Conservation (phyloP, 352 stramenopile genomes). For the Phytophthora syringae region DNA sequence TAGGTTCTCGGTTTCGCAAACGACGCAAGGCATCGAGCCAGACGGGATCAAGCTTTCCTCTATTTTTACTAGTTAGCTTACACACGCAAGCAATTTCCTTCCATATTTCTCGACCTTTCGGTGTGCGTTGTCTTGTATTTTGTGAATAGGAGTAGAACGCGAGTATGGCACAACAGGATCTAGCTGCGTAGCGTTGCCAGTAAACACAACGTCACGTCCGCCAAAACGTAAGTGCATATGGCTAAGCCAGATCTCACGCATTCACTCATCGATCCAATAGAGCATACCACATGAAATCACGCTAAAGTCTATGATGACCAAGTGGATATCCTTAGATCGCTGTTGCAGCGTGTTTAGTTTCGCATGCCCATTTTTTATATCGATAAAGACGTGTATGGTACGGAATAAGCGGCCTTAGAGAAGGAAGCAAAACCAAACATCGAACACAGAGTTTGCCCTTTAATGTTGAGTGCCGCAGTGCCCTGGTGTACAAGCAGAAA, state of each 20-base stretch:
- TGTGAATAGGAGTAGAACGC: no score
- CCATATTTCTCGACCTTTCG: slow-evolving; percentile 4
- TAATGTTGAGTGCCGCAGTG: slow-evolving; percentile 12
- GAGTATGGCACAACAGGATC: no score
- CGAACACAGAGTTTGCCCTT: background rate
- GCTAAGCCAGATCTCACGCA: slow-evolving; percentile 10
- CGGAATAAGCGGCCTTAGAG: slow-evolving; percentile 6
- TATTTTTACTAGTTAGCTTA: background rate
- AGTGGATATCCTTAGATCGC: background rate
- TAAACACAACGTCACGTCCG: slow-evolving; percentile 6
- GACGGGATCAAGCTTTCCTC: background rate
- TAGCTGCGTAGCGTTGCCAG: background rate
- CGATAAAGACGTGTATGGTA: background rate
- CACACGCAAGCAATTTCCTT: background rate
- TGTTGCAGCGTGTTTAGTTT: slow-evolving; percentile 10
- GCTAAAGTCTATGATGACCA: slow-evolving; percentile 16
- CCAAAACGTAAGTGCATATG: background rate
- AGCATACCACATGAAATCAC: slow-evolving; percentile 6
- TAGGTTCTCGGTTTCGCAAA: background rate
- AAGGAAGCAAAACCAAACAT: slow-evolving; percentile 4
- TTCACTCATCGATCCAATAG: no score
- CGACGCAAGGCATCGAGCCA: background rate
- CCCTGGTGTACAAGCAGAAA: slow-evolving; percentile 12
- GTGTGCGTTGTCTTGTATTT: background rate
- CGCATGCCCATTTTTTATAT: background rate